Conservation (phyloP, 1,284 basidiomycete genomes). For the Irpex sp. region DNA sequence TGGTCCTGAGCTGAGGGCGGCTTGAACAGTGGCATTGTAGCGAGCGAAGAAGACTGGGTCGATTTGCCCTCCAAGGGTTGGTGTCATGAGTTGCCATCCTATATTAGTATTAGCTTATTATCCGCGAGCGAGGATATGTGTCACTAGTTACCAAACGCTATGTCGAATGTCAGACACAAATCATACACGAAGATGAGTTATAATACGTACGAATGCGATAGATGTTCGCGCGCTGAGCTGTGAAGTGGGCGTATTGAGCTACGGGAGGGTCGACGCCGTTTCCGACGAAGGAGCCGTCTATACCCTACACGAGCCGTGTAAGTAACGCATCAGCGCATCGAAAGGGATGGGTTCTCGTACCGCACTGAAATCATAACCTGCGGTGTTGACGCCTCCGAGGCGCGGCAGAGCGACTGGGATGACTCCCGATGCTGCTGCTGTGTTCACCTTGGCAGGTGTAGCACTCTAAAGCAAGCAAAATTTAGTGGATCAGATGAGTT, state of each 20-base stretch:
- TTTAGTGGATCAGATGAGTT: not conserved
- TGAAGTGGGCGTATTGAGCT: constrained; percentile 38
- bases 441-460: not conserved
- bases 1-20: constrained; percentile 34
- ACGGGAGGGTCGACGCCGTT: constrained; percentile 32
- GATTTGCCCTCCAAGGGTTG: constrained; percentile 40
- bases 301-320: constrained; percentile 17
- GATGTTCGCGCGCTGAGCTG: constrained; percentile 38
- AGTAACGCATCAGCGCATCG: not conserved
- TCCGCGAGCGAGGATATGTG: constrained; percentile 1
- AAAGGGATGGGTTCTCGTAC: constrained; percentile 10
- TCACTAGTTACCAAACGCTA: constrained; percentile 24
- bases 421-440: not conserved
- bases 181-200: not conserved
- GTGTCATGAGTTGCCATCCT: constrained; percentile 50
- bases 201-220: constrained; percentile 36
- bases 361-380: constrained; percentile 30
- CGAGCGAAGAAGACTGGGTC: constrained; percentile 37
- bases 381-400: constrained; percentile 38
- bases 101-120: not conserved
- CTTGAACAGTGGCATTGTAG: constrained; percentile 44
- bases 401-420: constrained; percentile 21
- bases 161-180: not conserved
- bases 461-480: not conserved
- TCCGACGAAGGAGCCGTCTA: constrained; percentile 38